Evolutionary conservation across 2,329 filamentous ascomycete genomes (phyloP).

Genomic region (Cladosporium sp.): DNA sequence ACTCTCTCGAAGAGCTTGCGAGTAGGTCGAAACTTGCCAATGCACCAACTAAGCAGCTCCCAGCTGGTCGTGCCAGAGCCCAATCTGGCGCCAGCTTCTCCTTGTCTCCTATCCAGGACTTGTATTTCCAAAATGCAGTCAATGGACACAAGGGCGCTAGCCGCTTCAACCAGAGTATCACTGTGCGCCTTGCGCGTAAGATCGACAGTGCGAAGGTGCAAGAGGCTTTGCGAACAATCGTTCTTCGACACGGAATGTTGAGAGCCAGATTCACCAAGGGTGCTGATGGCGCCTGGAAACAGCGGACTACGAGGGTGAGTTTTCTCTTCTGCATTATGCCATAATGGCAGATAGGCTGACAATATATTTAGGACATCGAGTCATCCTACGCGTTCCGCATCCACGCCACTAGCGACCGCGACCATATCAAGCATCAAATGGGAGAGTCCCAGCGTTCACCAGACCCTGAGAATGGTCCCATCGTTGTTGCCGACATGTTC

Average conservation of each 20-base stretch:
- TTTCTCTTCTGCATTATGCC: not conserved
- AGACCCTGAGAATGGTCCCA: conserved; percentile 6
- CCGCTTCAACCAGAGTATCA: conserved; percentile 11
- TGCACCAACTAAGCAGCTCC: conserved; percentile 1
- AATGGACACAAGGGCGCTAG: conserved; percentile 12
- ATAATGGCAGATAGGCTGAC: not conserved
- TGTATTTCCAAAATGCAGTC: conserved; percentile 8
- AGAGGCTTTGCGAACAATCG: conserved; percentile 8
- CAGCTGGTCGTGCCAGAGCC: not conserved
- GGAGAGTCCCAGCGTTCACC: conserved; percentile 7
- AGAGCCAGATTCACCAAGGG: conserved; percentile 8
- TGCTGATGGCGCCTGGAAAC: conserved; percentile 7
- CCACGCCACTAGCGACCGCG: conserved; percentile 8
- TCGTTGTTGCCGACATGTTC: conserved; percentile 8
- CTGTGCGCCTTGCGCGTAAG: conserved; percentile 3
- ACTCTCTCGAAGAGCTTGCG: conserved; percentile 3
- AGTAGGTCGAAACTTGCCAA: not conserved
- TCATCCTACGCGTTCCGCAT: not conserved
- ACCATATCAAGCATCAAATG: conserved; percentile 5
- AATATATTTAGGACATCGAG: not conserved
- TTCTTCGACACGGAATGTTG: conserved; percentile 8
- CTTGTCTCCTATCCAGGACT: conserved; percentile 4
- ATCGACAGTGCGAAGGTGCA: conserved; percentile 4
- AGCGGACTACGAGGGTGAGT: conserved; percentile 9
- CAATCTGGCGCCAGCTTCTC: conserved; percentile 3